These are phyloP conservation scores for Lunasporangiospora selenospora DNA, from an alignment of 192 early-diverging fungal species.

Conservation along the genomic window DNA sequence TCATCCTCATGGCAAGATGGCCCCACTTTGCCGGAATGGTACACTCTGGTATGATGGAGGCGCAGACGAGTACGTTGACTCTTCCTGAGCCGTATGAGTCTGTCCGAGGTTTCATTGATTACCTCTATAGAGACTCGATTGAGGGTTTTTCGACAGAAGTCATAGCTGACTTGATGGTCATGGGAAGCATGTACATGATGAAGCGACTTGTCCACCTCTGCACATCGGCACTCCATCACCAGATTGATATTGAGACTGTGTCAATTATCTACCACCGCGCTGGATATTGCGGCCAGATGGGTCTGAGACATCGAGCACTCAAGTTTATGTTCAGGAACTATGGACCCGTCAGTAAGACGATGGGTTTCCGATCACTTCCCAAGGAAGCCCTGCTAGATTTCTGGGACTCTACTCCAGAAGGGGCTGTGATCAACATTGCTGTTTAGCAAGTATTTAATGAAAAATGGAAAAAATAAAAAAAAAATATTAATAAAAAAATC, in stretches of 20 bases:
- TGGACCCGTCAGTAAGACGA: conserved; percentile 63
- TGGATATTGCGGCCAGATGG: conserved; percentile 53
- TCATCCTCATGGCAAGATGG: conserved; percentile 70
- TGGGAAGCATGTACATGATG: conserved; percentile 67
- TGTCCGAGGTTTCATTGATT: conserved; percentile 61
- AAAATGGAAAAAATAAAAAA: background rate
- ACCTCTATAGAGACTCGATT: conserved; percentile 65
- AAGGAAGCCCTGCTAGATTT: conserved; percentile 61
- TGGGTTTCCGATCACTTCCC: conserved; percentile 59
- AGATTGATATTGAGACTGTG: conserved; percentile 61
- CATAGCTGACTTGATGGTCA: conserved; percentile 60
- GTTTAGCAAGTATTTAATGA: conserved; percentile 1
- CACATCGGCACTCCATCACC: conserved; percentile 48
- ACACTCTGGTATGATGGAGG: conserved; percentile 63
- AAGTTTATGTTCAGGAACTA: conserved; percentile 65
- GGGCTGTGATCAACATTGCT: conserved; percentile 49
- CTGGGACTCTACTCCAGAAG: conserved; percentile 64
- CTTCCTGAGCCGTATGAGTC: conserved; percentile 60
- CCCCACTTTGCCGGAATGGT: conserved; percentile 63
- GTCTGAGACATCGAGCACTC: conserved; percentile 57
- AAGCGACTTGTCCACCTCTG: conserved; percentile 59
- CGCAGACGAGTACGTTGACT: conserved; percentile 47
- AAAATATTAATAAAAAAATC: too few relatives aligned
- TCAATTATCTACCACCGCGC: conserved; percentile 63
- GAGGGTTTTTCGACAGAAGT: conserved; percentile 42